Conservation (phyloP, 2,329 filamentous ascomycete species). For the Venturiaceae sp. region DNA sequence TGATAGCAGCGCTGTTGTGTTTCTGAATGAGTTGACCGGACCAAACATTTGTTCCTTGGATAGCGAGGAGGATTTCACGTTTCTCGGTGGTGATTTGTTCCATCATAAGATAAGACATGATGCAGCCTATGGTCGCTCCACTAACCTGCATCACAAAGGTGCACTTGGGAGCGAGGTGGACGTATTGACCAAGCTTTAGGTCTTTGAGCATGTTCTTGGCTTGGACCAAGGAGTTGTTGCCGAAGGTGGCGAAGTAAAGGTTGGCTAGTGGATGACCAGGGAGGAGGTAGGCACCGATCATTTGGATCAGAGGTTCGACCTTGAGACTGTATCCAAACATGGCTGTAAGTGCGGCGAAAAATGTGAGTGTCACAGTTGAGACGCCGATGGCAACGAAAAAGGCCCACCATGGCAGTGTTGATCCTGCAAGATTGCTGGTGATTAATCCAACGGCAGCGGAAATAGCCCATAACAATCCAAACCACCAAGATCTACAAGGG, state of each 20-base stretch:
- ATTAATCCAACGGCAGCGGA: conserved; percentile 16
- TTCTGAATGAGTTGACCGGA: conserved; percentile 33
- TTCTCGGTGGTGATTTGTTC: conserved; percentile 32
- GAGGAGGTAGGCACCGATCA: conserved; percentile 12
- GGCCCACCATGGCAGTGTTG: conserved; percentile 22
- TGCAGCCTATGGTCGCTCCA: conserved; percentile 25
- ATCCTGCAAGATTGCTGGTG: conserved; percentile 17
- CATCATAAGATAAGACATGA: conserved; percentile 36
- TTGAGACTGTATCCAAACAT: conserved; percentile 15
- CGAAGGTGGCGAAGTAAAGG: conserved; percentile 33
- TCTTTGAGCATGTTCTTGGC: conserved; percentile 13
- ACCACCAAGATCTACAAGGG: conserved; percentile 19
- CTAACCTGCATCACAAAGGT: conserved; percentile 34
- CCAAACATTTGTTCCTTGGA: conserved; percentile 34
- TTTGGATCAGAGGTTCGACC: conserved; percentile 14
- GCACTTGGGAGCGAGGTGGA: conserved; percentile 27
- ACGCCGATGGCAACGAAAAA: conserved; percentile 18
- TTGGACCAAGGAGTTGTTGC: conserved; percentile 23
- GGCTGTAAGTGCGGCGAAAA: conserved; percentile 17
- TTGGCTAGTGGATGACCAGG: conserved; percentile 27
- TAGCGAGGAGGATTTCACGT: conserved; percentile 27
- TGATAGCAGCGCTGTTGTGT: conserved; percentile 31
- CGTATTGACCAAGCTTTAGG: conserved; percentile 30
- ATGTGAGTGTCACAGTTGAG: conserved; percentile 13
- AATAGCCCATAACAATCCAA: conserved; percentile 13